These are phyloP conservation scores for Tolypocladium endophyticum DNA, from an alignment of 2,329 filamentous ascomycete species.

Conservation along the genomic window DNA sequence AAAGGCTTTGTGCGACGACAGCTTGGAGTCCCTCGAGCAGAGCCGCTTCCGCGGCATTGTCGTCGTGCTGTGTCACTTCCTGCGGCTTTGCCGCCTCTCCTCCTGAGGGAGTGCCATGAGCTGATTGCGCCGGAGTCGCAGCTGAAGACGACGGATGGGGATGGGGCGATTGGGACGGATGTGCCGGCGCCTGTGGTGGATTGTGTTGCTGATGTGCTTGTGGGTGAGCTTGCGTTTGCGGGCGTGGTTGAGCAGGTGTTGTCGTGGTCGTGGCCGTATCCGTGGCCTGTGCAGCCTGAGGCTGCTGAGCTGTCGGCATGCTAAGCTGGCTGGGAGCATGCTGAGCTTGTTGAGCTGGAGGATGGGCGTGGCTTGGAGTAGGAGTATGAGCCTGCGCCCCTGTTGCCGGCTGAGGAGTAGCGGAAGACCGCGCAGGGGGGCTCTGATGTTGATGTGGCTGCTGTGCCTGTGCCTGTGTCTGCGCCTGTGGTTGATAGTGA, in stretches of 20 bases:
- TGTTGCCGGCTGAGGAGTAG: neutral
- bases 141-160: neutral
- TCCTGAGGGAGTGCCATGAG: constrained; percentile 9
- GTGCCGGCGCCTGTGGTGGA: neutral
- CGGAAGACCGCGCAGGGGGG: neutral
- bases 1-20: constrained; percentile 17
- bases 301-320: neutral
- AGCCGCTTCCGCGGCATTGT: constrained; percentile 23
- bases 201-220: constrained; percentile 2
- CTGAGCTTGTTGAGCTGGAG: neutral
- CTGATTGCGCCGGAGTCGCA: neutral
- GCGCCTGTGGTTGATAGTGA: constrained; percentile 9
- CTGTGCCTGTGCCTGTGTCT: constrained; percentile 3
- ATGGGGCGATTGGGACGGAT: neutral
- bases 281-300: neutral
- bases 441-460: constrained; percentile 9
- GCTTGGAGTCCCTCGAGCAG: constrained; percentile 24
- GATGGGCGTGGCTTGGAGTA: neutral
- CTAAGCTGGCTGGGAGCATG: neutral
- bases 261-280: neutral
- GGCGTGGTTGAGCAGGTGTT: neutral
- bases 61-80: constrained; percentile 12
- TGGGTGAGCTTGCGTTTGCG: constrained; percentile 7
- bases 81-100: constrained; percentile 14
- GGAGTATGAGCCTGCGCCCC: constrained; percentile 3